Base-by-base conservation (phyloP, 2,329 filamentous ascomycete species). In the Sporothrix globosa region DNA sequence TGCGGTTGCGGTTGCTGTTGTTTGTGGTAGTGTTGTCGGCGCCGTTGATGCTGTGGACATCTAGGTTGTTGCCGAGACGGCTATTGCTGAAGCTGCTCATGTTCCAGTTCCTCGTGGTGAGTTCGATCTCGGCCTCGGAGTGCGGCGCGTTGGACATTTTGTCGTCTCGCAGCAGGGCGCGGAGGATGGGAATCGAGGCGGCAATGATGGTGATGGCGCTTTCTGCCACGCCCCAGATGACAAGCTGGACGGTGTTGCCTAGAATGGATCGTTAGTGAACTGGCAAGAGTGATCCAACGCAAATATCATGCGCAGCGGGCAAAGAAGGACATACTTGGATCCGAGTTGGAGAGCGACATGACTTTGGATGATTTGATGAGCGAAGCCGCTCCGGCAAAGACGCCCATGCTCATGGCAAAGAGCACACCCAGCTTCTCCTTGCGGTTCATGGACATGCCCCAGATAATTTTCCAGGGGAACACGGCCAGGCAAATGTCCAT, bases 331-430 rank as follows among this genome's bases (percentile, higher is more conserved):
- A 9, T 68, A 71, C 69, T 44, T 1, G 65, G 69, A 63, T 71
- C 69, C 5, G 69, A 34, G 17, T 53, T 44, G 48, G 48, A n/a
- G 10, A 71, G 65, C 7, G 53, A 34, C n/a, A 11, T n/a, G 14
- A 68, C 54, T 34, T 67, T 69, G 34, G 60, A 58, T 3, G 68
- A 39, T 17, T 72, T 71, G 52, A 71, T 54, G 24, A 73, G 63
- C 0, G 71, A 71, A 0, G 68, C 60, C 2, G 67, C 50, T 1
- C 69, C 69, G 44, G 70, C 69, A 54, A 83, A 80, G 2, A 83
- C 70, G 1, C 81, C 81, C 75, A 82, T 79, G 72, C 80, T 81
- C 82, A 83, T 82, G 10, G 81, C 81, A 1, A 81, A 72, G 11
- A 79, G 73, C 0, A 81, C 80, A 4, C 81, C 80, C 17, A 81